Evolutionary conservation across 1,284 basidiomycete species (phyloP), one percentile per base, ranked within the genome.

Genomic region (Cryptococcus hybrid): DNA sequence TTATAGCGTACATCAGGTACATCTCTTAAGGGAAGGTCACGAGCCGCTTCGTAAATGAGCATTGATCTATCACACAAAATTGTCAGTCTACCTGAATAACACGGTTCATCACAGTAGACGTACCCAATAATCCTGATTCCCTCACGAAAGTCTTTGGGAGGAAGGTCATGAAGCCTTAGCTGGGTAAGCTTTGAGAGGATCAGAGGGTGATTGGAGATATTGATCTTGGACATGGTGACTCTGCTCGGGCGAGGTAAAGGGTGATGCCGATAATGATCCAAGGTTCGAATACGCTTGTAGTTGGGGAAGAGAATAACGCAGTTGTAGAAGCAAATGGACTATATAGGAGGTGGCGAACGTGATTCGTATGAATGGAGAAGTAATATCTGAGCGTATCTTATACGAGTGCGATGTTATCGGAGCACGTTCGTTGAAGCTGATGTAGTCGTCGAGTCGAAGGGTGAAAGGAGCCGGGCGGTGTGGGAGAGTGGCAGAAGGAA

Each of bases 151-250:
- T 76, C 73, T 52, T 71, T 70, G 11, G 68, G 61, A 3, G 69
- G 65, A 37, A 76, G 72, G 52, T 76, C 74, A 56, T 75, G 74
- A 44, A 73, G 56, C 34, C 74, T 59, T 42, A 76, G 64, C 57
- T 69, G 64, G 30, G 74, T 73, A 58, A 76, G 69, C 58, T 74
- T 70, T 58, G 67, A 65, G 5, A 65, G 59, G 35, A 76, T 63
- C 30, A 76, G 62, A 8, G 74, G 74, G 55, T 76, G 74, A n/a
- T 63, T 55, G 24, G 66, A 71, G 59, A 68, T 56, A 56, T 72
- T 67, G 15, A 70, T 49, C 40, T 61, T 57, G 43, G 60, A 50
- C 18, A 55, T 36, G 40, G 35, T 52, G 13, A 11, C 24, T 7
- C n/a, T 36, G 40, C 8, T 30, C 18, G 24, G 24, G 24, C 24